Conservation (phyloP, 106 monocot species). For the Vanilla planifolia region DNA sequence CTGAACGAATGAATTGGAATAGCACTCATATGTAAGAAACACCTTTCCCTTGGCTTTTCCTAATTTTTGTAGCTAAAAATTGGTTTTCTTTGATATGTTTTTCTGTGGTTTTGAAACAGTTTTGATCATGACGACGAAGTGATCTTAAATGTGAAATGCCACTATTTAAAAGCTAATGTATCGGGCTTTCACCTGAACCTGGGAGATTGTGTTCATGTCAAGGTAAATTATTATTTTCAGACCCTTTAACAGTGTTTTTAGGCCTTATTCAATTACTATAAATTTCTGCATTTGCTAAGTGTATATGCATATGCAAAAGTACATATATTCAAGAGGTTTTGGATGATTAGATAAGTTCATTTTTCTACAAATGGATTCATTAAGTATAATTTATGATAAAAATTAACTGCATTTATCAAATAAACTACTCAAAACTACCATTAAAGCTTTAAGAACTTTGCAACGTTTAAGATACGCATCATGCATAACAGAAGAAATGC, state of each 20-base stretch:
- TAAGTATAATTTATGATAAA: too few relatives aligned
- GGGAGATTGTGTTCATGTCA: slow-evolving; percentile 64
- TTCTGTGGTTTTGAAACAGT: slow-evolving; percentile 17
- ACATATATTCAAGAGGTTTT: too few relatives aligned
- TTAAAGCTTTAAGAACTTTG: too few relatives aligned
- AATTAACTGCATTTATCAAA: too few relatives aligned
- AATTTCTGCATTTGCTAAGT: too few relatives aligned
- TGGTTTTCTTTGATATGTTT: slow-evolving; percentile 3
- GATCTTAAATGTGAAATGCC: slow-evolving; percentile 51
- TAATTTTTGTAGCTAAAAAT: not conserved
- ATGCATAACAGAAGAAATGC: too few relatives aligned
- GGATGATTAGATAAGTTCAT: too few relatives aligned
- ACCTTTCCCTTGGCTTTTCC: not conserved
- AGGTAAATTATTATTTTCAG: slow-evolving; percentile 27
- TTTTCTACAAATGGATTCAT: too few relatives aligned
- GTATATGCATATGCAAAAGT: not conserved
- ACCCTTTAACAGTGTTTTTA: not conserved
- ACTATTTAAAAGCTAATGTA: slow-evolving; percentile 53
- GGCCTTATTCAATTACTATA: not conserved
- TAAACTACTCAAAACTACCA: too few relatives aligned
- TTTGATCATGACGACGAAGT: slow-evolving; percentile 36
- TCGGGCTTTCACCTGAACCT: slow-evolving; percentile 29
- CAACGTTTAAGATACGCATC: too few relatives aligned
- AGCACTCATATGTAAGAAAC: slow-evolving; percentile 30
- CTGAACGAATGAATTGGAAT: slow-evolving; percentile 16